Conservation (phyloP, 495 filamentous ascomycete species). For the Hypoxylon cercidicola region DNA sequence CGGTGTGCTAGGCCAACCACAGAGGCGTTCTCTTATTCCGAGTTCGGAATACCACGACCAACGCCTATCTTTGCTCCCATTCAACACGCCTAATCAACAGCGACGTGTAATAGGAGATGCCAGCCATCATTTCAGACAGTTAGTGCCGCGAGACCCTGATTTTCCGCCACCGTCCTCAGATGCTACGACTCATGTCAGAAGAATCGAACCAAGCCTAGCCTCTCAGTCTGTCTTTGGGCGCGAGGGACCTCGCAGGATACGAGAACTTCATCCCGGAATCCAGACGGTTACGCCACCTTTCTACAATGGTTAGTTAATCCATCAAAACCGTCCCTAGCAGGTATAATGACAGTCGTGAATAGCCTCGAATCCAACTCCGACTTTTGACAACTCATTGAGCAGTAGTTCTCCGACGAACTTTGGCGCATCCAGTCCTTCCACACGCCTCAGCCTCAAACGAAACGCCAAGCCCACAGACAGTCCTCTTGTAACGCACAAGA, state of each 20-base stretch:
- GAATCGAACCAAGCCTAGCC: conserved; percentile 18
- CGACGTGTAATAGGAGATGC: conserved; percentile 42
- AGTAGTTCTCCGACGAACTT: conserved; percentile 49
- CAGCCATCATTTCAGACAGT: conserved; percentile 41
- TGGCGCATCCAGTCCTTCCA: conserved; percentile 53
- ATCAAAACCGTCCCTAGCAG: background rate
- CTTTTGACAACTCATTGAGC: conserved; percentile 22
- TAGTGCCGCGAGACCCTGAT: conserved; percentile 9
- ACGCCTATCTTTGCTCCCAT: conserved; percentile 35
- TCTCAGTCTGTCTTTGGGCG: conserved; percentile 15
- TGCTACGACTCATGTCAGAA: conserved; percentile 3
- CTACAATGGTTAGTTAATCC: conserved; percentile 44
- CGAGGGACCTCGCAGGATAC: conserved; percentile 31
- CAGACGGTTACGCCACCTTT: conserved; percentile 48
- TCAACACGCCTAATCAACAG: conserved; percentile 17
- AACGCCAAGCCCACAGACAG: conserved; percentile 19
- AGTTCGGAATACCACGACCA: conserved; percentile 17
- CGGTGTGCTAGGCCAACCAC: conserved; percentile 22
- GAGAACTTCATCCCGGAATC: conserved; percentile 40
- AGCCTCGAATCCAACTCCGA: conserved; percentile 33
- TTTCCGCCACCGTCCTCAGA: conserved; percentile 21
- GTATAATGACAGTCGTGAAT: conserved; percentile 25
- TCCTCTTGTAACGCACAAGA: conserved; percentile 26
- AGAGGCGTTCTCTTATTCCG: background rate
- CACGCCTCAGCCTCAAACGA: conserved; percentile 47